Percentiles rank a stretch among this genome's conserved stretches.
Evolutionary conservation across 441 rosid genomes (phyloP).

Genomic region (Euphorbia celastroides): DNA sequence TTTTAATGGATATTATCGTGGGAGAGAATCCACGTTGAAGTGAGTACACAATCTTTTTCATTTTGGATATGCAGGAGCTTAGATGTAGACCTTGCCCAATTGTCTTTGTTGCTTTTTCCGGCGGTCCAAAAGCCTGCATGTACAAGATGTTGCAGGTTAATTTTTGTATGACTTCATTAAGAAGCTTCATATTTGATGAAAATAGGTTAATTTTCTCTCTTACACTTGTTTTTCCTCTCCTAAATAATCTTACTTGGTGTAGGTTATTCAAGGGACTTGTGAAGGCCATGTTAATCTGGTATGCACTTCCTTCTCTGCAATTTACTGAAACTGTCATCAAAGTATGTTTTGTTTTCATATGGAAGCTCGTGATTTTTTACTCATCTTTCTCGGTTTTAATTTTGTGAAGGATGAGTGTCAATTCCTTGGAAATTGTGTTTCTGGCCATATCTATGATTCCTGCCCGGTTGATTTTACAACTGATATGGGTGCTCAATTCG

Average conservation of each 20-base stretch:
- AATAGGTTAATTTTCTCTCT: background rate
- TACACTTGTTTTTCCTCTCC: background rate
- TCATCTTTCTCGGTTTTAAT: slow-evolving; percentile 12
- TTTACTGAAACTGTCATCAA: background rate
- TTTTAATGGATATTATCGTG: too few relatives aligned
- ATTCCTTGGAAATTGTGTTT: slow-evolving; percentile 63
- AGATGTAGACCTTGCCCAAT: slow-evolving; percentile 64
- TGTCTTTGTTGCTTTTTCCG: too few relatives aligned
- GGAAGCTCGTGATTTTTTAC: background rate
- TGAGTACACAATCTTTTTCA: too few relatives aligned
- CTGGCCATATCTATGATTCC: too few relatives aligned
- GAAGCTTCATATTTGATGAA: background rate
- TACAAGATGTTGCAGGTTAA: slow-evolving; percentile 75
- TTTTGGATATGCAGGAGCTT: slow-evolving; percentile 45
- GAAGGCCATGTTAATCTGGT: slow-evolving; percentile 61
- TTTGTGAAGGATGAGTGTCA: slow-evolving; percentile 55
- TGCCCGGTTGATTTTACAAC: slow-evolving; percentile 81
- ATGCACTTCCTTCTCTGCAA: slow-evolving; percentile 17
- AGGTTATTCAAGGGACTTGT: slow-evolving; percentile 67
- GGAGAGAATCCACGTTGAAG: too few relatives aligned
- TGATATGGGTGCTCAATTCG: slow-evolving; percentile 64
- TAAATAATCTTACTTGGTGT: slow-evolving; percentile 20
- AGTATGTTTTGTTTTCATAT: background rate
- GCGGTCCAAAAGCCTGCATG: slow-evolving; percentile 87
- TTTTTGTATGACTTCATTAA: background rate